Base-by-base conservation (phyloP, 2,329 filamentous ascomycete genomes). In the Bipolaris bicolor region DNA sequence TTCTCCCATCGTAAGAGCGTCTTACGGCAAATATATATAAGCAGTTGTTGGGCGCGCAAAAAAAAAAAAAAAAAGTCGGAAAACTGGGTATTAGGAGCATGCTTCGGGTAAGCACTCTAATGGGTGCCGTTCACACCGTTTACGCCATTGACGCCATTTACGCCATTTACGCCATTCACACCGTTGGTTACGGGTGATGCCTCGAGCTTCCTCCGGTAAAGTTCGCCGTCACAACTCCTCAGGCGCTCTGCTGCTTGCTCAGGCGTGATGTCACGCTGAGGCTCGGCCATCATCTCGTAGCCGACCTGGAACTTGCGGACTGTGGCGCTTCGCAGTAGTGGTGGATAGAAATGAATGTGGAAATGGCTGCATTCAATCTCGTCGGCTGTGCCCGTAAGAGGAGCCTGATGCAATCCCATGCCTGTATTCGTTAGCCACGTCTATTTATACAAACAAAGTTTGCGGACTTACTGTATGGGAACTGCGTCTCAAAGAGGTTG, bases 271-370 rank as follows among this genome's bases (percentile, higher is more conserved):
- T 99, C 95, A 57, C 95, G 86, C 78, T 99, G 95, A n/a, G 95
- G 94, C 79, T 99, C 95, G 1, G 91, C 95, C 86, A 99, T 87
- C 79, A 99, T 84, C 79, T 99, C 95, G 75, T 96, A 98, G 62
- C 95, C 95, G 33, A 99, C 95, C 50, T 98, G 78, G 79, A 98
- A 99, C 80, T 99, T 99, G 67, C 91, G 88, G 45, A 99, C 93
- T 0, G 92, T 97, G 2, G 95, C 93, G 45, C 92, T 97, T 55
- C 95, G 88, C 63, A 99, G 82, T 45, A 99, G 82, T 11, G 95
- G 95, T 40, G 95, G 95, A 76, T 97, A 98, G 78, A 99, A 99
- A 80, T 99, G 95, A 81, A 99, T 89, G 77, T 99, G 95, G 73
- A 99, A 88, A 78, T 96, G 94, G 65, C 91, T 92, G 60, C 88